Base-by-base conservation (phyloP, 2,329 filamentous ascomycete species). In the Exophiala oligosperma region DNA sequence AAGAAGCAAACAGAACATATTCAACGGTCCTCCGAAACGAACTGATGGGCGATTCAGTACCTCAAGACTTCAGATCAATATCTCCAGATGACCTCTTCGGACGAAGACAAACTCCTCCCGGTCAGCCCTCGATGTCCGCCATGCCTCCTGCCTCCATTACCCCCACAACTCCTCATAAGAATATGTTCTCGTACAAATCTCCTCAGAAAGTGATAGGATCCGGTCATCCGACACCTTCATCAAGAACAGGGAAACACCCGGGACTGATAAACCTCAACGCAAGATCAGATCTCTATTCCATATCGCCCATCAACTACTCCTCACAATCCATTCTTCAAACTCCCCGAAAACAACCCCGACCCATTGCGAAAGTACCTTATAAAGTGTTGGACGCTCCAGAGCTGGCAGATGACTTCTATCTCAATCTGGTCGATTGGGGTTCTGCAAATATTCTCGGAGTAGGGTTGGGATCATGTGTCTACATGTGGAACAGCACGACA, bases 371-470 rank as follows among this genome's bases (percentile, higher is more conserved):
- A 73, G 93, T 97, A 0, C 94, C 94, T 0, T 99, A 95, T 76
- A 99, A 99, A 74, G 94, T 99, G 1, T 81, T 99, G 8, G 94
- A 99, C 77, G 94, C 94, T 0, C 94, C 94, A 1, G 94, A 97
- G 71, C 78, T 99, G 47, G 92, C 93, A 28, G 94, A 99, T 69
- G 94, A 99, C 71, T 99, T 97, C 73, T 99, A 99, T 69, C 81
- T 99, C 37, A 99, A 99, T 69, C 79, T 99, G 26, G 93, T 99
- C 2, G 94, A 99, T 70, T 99, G 94, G 94, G 94, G 94, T 44
- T 95, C 91, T 68, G 92, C 90, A 66, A 96, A 97, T 72, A 89
- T 96, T 7, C 81, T 99, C 9, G 94, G 93, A 5, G 94, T 99
- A 44, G 94, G 94, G 0, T 78, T 99, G 26, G 92, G 92, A 17